Base-by-base conservation (phyloP, 768 basidiomycete species). In the Suillus cothurnatus region DNA sequence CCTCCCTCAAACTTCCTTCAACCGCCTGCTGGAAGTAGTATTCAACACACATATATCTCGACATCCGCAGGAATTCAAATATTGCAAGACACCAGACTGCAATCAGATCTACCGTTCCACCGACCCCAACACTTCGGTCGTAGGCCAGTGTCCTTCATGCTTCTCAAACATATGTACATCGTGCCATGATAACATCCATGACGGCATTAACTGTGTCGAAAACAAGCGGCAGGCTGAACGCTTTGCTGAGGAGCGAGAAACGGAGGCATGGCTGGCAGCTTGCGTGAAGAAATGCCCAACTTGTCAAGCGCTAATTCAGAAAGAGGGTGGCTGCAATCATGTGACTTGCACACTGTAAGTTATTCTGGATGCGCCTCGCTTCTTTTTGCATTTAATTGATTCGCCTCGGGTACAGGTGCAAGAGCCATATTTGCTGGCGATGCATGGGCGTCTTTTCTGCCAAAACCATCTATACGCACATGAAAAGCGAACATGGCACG, bases 31-130 rank as follows among this genome's bases (percentile, higher is more conserved):
- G 4, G 78, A 85, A 43, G 82, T 87, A 0, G 84, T 90, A 0
- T 88, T 88, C 69, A 76, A 84, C 0, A 74, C 82, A 0, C 80
- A 92, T 71, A 78, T 93, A 19, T 84, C 85, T 61, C 78, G 83
- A 11, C 83, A 82, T 50, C 82, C 89, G 0, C 76, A 80, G 17
- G 87, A 91, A 62, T 88, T 89, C 70, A 83, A 85, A 66, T 90
- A 85, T 70, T 94, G 92, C 74, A 92, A 90, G 1, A 89, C 91
- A 0, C 88, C 93, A 0, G 90, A 93, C 71, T 94, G 92, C 66
- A 79, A 79, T 0, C 89, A 92, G 72, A 81, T 92, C 4, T 94
- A 94, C 73, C 87, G 90, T 19, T 72, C 80, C 4, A 81, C 79
- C 0, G 70, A 69, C 31, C 84, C 83, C 7, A 78, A 80, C 7